Conservation (phyloP, 805 yeast genomes). For the Ogataea methanolica region DNA sequence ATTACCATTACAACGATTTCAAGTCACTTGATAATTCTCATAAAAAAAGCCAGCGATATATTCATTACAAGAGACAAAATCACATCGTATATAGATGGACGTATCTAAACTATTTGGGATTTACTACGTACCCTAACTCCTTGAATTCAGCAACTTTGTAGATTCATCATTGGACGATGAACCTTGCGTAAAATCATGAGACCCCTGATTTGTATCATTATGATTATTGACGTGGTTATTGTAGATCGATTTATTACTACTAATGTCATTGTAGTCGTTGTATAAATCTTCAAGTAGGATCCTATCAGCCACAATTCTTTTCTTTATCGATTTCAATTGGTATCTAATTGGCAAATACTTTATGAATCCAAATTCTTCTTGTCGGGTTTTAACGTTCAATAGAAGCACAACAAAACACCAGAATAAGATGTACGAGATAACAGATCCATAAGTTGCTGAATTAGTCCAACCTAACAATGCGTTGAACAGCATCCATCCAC, state of each 20-base stretch:
- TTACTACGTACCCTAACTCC: not conserved
- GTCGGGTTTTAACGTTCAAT: constrained; percentile 39
- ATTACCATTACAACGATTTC: no score
- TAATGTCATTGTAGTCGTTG: constrained; percentile 19
- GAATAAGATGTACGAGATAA: constrained; percentile 62
- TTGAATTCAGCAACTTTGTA: constrained; percentile 5
- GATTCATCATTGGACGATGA: constrained; percentile 2
- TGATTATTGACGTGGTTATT: not conserved
- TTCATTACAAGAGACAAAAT: no score
- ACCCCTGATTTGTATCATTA: not conserved
- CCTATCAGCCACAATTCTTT: constrained; percentile 28
- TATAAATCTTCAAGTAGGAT: constrained; percentile 21
- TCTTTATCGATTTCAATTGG: constrained; percentile 53
- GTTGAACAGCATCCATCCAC: constrained; percentile 86
- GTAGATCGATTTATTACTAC: constrained; percentile 15
- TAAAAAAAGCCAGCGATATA: no score
- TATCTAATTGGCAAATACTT: constrained; percentile 58
- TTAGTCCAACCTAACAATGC: constrained; percentile 94
- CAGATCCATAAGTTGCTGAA: constrained; percentile 87
- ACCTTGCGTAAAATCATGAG: not conserved
- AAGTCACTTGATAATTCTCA: no score
- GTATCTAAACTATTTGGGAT: not conserved
- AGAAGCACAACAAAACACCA: constrained; percentile 54
- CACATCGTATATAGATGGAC: no score
- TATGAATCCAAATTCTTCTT: constrained; percentile 54